phyloP scores from a whole-genome alignment of 2,329 filamentous ascomycete species.

The Chrysoporthe puriensis region DNA sequence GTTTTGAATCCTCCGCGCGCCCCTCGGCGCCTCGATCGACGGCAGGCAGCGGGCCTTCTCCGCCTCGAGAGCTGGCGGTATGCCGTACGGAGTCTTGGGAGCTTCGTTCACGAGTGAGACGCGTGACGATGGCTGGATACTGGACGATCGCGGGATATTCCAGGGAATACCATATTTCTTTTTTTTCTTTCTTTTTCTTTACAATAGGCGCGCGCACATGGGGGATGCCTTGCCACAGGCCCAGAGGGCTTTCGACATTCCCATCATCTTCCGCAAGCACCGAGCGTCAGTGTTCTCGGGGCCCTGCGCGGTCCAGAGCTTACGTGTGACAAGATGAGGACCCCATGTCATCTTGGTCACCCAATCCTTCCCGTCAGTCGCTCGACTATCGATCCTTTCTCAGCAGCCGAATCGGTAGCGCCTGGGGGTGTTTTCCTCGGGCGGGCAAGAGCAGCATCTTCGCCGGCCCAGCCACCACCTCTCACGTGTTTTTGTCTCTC shows the following conservation, averaged over 20 bases:
- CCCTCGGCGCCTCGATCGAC: not conserved
- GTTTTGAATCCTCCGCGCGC: not conserved
- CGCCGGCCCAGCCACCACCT: not conserved
- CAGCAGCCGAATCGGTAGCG: slow-evolving; percentile 6
- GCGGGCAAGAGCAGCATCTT: not conserved
- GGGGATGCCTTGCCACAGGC: not conserved
- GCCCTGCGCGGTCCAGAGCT: not conserved
- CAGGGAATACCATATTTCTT: not conserved
- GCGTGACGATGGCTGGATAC: no score
- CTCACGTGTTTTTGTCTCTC: not conserved
- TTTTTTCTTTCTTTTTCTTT: not conserved
- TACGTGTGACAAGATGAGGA: slow-evolving; percentile 6
- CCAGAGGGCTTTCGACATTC: not conserved
- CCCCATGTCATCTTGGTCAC: slow-evolving; percentile 5
- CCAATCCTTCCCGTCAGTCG: not conserved
- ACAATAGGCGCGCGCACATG: not conserved
- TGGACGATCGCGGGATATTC: not conserved
- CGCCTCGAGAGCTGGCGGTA: not conserved
- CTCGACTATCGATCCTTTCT: slow-evolving; percentile 10
- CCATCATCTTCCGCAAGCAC: not conserved
- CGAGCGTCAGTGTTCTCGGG: not conserved
- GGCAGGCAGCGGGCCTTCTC: not conserved
- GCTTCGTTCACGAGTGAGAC: not conserved
- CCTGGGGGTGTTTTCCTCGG: not conserved
- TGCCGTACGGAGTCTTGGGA: not conserved